A percentile compares a stretch with the other conserved stretches of the same genome.
These are phyloP conservation scores for Pyrus pyrifolia DNA, from an alignment of 306 rosid genomes.

Conservation along the genomic window DNA sequence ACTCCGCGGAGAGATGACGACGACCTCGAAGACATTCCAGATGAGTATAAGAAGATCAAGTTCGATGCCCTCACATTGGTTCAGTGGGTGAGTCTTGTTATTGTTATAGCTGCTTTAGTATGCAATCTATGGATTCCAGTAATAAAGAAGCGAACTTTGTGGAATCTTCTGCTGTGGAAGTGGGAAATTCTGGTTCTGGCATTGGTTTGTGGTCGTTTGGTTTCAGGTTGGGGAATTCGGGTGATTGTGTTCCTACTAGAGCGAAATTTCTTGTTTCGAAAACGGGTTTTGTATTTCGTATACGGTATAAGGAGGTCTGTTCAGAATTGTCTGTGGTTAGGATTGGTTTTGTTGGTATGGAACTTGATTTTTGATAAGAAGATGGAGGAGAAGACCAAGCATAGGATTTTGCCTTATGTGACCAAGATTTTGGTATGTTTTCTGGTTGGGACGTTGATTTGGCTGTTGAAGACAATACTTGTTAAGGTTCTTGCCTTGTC, in stretches of 20 bases:
- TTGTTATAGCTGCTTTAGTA: constrained; percentile 25
- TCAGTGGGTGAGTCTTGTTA: constrained; percentile 26
- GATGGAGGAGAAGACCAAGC: constrained; percentile 22
- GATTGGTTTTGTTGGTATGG: constrained; percentile 39
- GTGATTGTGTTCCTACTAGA: constrained; percentile 28
- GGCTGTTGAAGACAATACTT: constrained; percentile 33
- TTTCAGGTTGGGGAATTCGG: constrained; percentile 36
- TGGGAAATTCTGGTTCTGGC: constrained; percentile 37
- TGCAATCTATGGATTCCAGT: constrained; percentile 27
- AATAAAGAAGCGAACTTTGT: constrained; percentile 11
- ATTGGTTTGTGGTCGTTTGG: constrained; percentile 29
- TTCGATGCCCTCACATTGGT: constrained; percentile 6
- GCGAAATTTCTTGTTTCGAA: constrained; percentile 24
- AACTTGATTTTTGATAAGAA: constrained; percentile 19
- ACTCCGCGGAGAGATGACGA: background rate
- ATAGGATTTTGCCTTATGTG: constrained; percentile 20
- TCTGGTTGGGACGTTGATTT: constrained; percentile 17
- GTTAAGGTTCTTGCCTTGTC: constrained; percentile 31
- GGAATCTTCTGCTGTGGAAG: constrained; percentile 45
- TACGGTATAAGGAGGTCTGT: constrained; percentile 33
- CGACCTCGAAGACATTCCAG: constrained; percentile 23
- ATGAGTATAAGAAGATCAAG: constrained; percentile 21
- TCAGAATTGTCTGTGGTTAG: constrained; percentile 32
- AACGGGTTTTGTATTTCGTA: constrained; percentile 33
- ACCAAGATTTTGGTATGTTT: constrained; percentile 27